phyloP scores from a whole-genome alignment of 345 rosid species.

The Citrus reticulata region DNA sequence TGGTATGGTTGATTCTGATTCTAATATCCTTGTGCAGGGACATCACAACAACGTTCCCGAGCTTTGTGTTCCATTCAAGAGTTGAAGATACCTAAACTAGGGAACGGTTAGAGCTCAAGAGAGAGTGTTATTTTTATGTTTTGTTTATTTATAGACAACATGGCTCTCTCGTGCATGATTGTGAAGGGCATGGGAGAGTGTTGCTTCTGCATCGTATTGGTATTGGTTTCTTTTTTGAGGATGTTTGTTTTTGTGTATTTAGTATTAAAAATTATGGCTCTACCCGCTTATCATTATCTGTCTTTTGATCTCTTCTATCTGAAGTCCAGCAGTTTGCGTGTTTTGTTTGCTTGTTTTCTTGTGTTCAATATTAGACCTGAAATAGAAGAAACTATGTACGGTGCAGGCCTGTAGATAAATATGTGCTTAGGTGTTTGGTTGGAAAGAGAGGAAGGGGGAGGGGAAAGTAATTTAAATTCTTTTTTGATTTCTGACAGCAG shows the following conservation, averaged over 20 bases:
- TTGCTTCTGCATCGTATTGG: constrained; percentile 2
- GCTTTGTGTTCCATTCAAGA: constrained; percentile 98
- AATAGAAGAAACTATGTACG: too few species aligned
- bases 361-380: too few species aligned
- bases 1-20: background rate
- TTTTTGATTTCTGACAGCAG: too few species aligned
- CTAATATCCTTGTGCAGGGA: constrained; percentile 52
- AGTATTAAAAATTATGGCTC: background rate
- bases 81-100: constrained; percentile 71
- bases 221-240: constrained; percentile 8
- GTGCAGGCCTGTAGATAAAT: too few species aligned
- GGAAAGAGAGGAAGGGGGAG: too few species aligned
- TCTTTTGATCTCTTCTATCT: background rate
- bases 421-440: too few species aligned
- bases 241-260: constrained; percentile 14
- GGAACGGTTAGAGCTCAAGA: background rate
- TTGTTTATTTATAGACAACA: constrained; percentile 18
- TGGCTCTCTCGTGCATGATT: constrained; percentile 5
- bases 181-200: constrained; percentile 11
- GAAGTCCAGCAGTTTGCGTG: too few species aligned
- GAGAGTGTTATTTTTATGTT: background rate
- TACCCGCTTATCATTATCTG: background rate
- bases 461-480: too few species aligned
- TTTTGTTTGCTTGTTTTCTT: too few species aligned
- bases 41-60: constrained; percentile 92